These are phyloP conservation scores for Penicillium sp. DNA, from an alignment of 2,329 filamentous ascomycete genomes.

Conservation along the genomic window DNA sequence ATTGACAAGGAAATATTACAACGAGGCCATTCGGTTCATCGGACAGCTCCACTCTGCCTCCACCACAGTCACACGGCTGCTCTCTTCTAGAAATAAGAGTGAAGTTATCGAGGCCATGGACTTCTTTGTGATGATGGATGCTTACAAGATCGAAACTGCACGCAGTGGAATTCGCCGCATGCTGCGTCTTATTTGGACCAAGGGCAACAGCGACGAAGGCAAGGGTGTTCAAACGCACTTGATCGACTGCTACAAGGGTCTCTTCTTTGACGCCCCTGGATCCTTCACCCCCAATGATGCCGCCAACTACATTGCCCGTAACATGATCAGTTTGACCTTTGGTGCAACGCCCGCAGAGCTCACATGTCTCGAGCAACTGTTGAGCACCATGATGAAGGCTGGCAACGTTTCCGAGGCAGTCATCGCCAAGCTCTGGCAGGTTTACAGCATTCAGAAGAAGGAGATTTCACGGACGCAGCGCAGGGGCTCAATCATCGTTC, in stretches of 20 bases:
- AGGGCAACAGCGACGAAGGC: conserved; percentile 97
- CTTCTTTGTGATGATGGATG: conserved; percentile 92
- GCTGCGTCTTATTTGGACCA: conserved; percentile 97
- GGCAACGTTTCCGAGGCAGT: conserved; percentile 84
- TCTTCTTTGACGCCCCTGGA: conserved; percentile 95
- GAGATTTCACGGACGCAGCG: conserved; percentile 91
- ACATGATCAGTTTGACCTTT: conserved; percentile 99
- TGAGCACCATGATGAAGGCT: conserved; percentile 97
- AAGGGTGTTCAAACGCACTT: conserved; percentile 96
- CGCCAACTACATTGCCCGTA: conserved; percentile 92
- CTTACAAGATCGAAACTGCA: conserved; percentile 93
- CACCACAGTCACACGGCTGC: conserved; percentile 76
- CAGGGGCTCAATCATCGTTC: conserved; percentile 89
- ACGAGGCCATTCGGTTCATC: conserved; percentile 92
- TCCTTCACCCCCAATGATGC: conserved; percentile 85
- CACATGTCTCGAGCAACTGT: conserved; percentile 89
- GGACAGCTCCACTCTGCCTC: conserved; percentile 85
- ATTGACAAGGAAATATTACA: conserved; percentile 84
- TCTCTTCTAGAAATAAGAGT: conserved; percentile 95
- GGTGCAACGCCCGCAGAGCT: conserved; percentile 92
- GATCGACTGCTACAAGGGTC: conserved; percentile 91
- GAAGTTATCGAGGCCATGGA: conserved; percentile 99
- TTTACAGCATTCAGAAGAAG: conserved; percentile 90
- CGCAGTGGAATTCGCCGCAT: conserved; percentile 91
- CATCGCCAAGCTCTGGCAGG: conserved; percentile 92